Percentiles rank a stretch among this genome's conserved stretches.
Conservation (phyloP, 306 rosid species). For the Inga oerstediana region DNA sequence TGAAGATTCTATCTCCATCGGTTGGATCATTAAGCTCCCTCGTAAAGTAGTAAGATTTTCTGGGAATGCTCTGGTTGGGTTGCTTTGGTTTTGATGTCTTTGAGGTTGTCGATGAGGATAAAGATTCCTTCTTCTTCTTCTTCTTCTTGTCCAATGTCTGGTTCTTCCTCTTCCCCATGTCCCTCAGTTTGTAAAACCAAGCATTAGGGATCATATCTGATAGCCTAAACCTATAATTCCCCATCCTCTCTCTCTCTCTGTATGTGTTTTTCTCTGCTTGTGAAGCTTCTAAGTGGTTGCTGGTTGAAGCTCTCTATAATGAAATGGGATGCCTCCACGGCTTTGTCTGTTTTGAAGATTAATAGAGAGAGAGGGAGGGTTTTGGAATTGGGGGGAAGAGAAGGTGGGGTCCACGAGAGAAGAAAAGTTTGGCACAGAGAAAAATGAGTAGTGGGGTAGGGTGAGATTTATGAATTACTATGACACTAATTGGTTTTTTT, state of each 20-base stretch:
- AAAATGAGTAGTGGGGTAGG: conserved; percentile 31
- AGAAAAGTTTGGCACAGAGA: conserved; percentile 38
- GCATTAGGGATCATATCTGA: conserved; percentile 90
- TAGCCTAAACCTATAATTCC: conserved; percentile 72
- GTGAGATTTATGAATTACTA: not conserved
- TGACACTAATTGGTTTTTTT: conserved; percentile 12
- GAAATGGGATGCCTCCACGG: conserved; percentile 23
- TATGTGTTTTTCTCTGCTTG: conserved; percentile 3
- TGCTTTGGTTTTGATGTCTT: conserved; percentile 42
- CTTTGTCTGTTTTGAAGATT: conserved; percentile 30
- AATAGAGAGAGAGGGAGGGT: conserved; percentile 34
- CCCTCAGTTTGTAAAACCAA: conserved; percentile 88
- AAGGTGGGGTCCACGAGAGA: conserved; percentile 52
- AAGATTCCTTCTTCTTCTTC: conserved; percentile 47
- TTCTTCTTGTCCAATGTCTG: conserved; percentile 46
- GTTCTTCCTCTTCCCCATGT: conserved; percentile 59
- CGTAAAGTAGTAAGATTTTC: conserved; percentile 85
- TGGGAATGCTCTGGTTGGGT: conserved; percentile 47
- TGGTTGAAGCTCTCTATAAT: conserved; percentile 17
- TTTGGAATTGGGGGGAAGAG: conserved; percentile 41
- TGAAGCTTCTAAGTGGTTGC: conserved; percentile 15
- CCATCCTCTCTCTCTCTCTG: conserved; percentile 44
- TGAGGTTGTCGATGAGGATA: conserved; percentile 30
- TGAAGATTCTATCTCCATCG: conserved; percentile 25
- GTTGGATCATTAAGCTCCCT: conserved; percentile 54